These are phyloP conservation scores for Peribolospora kevripleyi DNA, from an alignment of 768 basidiomycete genomes.

Conservation along the genomic window DNA sequence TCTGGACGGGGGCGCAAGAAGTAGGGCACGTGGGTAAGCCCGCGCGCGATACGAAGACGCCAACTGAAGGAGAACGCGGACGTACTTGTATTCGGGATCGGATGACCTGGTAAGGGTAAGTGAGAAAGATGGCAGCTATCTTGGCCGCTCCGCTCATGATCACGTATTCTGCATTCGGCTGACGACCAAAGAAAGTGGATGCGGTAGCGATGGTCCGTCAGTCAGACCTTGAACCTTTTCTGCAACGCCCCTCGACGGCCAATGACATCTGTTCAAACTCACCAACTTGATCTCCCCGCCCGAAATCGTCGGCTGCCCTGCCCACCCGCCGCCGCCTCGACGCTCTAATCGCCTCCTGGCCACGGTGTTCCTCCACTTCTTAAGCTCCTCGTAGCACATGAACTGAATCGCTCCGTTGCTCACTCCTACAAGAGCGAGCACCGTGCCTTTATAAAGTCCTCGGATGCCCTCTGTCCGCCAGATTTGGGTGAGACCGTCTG, in stretches of 20 bases:
- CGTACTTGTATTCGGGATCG: slow-evolving; percentile 74
- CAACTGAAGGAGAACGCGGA: background rate
- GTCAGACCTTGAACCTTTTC: background rate
- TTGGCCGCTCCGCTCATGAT: slow-evolving; percentile 81
- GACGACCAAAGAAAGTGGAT: background rate
- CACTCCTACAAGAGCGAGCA: slow-evolving; percentile 71
- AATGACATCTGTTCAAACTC: slow-evolving; percentile 16
- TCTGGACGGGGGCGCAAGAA: background rate
- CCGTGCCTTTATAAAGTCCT: slow-evolving; percentile 70
- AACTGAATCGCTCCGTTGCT: slow-evolving; percentile 89
- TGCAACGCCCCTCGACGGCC: no score
- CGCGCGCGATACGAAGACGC: background rate
- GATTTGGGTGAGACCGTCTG: slow-evolving; percentile 52
- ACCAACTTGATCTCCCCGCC: slow-evolving; percentile 67
- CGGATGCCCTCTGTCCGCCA: slow-evolving; percentile 43
- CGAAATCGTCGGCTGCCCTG: slow-evolving; percentile 20
- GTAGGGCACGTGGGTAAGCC: background rate
- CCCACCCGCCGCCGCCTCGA: slow-evolving; percentile 3
- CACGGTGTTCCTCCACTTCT: slow-evolving; percentile 52
- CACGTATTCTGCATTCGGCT: slow-evolving; percentile 83
- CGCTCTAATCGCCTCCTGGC: slow-evolving; percentile 22
- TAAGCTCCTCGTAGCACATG: slow-evolving; percentile 89
- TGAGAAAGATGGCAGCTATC: slow-evolving; percentile 50
- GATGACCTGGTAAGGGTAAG: slow-evolving; percentile 95
- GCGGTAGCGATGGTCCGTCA: background rate